Base-by-base conservation (phyloP, 129 eudicot genomes). In the Saposhnikovia divaricata region DNA sequence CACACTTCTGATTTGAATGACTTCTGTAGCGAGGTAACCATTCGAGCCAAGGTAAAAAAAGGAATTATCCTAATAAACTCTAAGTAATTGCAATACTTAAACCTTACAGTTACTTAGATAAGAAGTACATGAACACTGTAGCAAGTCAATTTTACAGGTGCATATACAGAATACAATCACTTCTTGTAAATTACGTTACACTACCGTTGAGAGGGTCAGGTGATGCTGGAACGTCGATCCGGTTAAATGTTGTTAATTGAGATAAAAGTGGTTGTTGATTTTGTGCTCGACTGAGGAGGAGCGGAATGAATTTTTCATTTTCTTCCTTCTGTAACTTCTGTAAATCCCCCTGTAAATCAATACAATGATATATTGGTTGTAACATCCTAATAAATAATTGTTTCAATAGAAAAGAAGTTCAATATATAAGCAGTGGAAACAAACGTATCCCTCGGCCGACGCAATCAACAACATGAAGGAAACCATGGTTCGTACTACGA, bases 201-300 rank as follows among this genome's bases (percentile, higher is more conserved):
- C 77, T 46, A 94, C 98, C 98, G 84, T 86, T 90, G 61, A 94
- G 84, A 77, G 97, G 98, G 82, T 94, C 97, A 75, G 81, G 74
- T 68, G 84, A 82, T 47, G 89, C 75, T 76, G 92, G 88, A 72
- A 86, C 79, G 40, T 90, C 92, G 74, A 94, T 91, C 77, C 97
- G 93, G 73, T 84, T 87, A 71, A 94, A 94, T 76, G 96, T 92
- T 75, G 98, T 94, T 47, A 93, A 83, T 80, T 93, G 93, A 75
- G 97, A 90, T 19, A 53, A 25, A 31, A 94, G 86, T 19, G 93
- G 89, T 82, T 87, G 96, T 46, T 87, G 89, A 82, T 83, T 85
- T 79, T 84, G 86, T 71, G 88, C 86, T 80, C 85, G 93, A 79
- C 74, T 82, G 47, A 53, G 7, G 25, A 53, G 63, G 63, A 53